Conservation (phyloP, 306 rosid genomes). For the Phaseolus lunatus region DNA sequence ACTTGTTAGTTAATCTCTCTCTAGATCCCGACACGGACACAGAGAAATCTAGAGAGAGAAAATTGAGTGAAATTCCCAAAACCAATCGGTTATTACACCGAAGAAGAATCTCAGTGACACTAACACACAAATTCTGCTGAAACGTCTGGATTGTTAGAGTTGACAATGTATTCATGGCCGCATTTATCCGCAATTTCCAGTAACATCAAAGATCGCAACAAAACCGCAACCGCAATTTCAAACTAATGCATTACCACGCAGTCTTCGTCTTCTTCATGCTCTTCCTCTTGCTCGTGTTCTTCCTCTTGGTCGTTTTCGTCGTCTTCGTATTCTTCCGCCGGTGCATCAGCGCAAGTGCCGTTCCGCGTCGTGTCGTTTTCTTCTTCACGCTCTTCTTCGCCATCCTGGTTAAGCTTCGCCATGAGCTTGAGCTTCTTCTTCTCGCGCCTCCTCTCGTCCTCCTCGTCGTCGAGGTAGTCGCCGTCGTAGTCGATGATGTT, state of each 20-base stretch:
- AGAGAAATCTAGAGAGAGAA: conserved; percentile 47
- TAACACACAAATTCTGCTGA: not conserved
- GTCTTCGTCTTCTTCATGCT: conserved; percentile 37
- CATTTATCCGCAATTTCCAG: not conserved
- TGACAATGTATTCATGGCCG: not conserved
- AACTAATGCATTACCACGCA: conserved; percentile 36
- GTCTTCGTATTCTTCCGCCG: conserved; percentile 52
- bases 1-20: conserved; percentile 64
- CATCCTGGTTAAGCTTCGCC: conserved; percentile 71
- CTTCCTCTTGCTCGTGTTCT: conserved; percentile 44
- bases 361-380: conserved; percentile 45
- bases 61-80: conserved; percentile 51
- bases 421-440: conserved; percentile 94
- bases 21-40: conserved; percentile 61
- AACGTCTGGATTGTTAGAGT: too few species aligned
- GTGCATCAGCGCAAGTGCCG: conserved; percentile 49
- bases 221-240: not conserved
- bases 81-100: conserved; percentile 50
- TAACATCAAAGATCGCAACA: not conserved
- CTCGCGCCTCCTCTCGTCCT: conserved; percentile 72
- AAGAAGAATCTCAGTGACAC: conserved; percentile 50
- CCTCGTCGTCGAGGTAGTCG: conserved; percentile 72
- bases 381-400: conserved; percentile 29
- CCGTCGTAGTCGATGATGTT: conserved; percentile 81
- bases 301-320: conserved; percentile 50